Conservation (phyloP, 2,329 filamentous ascomycete genomes). For the Aspergillus puulaauensis region DNA sequence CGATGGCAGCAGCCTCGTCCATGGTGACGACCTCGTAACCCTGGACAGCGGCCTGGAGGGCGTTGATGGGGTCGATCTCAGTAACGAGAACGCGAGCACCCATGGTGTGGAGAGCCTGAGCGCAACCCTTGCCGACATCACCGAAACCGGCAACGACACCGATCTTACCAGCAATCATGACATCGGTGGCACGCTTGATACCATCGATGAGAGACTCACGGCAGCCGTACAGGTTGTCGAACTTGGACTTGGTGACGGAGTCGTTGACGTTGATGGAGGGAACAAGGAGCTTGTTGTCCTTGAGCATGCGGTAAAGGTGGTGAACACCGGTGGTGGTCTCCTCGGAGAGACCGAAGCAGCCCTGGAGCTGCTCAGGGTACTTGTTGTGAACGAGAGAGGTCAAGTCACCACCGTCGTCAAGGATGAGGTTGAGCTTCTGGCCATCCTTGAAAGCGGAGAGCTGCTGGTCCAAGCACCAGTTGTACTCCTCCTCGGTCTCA, state of each 20-base stretch:
- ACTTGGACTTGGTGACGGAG: conserved; percentile 99
- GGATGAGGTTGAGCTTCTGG: conserved; percentile 97
- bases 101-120: conserved; percentile 93
- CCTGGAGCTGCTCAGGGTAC: conserved; percentile 97
- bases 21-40: conserved; percentile 97
- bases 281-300: conserved; percentile 82
- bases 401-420: conserved; percentile 97
- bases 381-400: conserved; percentile 95
- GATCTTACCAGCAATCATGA: conserved; percentile 99
- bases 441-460: conserved; percentile 93
- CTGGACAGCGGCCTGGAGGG: conserved; percentile 96
- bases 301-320: conserved; percentile 98
- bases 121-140: conserved; percentile 99
- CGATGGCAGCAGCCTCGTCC: conserved; percentile 85
- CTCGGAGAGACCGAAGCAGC: conserved; percentile 97
- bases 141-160: conserved; percentile 96
- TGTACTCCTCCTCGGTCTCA: conserved; percentile 99
- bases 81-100: conserved; percentile 95
- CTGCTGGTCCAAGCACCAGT: conserved; percentile 99
- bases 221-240: conserved; percentile 99
- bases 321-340: conserved; percentile 99
- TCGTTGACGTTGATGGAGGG: conserved; percentile 99
- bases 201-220: conserved; percentile 97
- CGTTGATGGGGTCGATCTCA: conserved; percentile 99
- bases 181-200: conserved; percentile 99